Base-by-base conservation (phyloP, 345 rosid genomes). In the Zanthoxylum bungeanum region DNA sequence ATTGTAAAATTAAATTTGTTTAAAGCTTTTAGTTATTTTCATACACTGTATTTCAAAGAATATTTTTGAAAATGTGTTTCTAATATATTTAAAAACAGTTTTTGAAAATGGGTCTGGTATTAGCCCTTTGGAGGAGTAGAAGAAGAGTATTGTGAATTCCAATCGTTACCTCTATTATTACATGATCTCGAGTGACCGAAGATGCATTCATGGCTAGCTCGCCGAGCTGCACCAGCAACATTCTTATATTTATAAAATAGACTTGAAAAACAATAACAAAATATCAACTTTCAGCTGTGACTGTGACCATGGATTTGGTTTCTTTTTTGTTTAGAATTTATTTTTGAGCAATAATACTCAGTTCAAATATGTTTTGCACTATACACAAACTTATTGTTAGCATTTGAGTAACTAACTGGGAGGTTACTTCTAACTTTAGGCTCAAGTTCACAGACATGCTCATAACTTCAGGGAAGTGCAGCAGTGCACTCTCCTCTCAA, bases 391-490 rank as follows among this genome's bases (percentile, higher is more conserved):
- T 2, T 28, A 27, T 39, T 33, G 59, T 25, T 10, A 22, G 37
- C 10, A 22, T 4, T 27, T 64, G 59, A 47, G 68, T 60, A 14
- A 65, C 57, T 66, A 16, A 22, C 2, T 73, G 28, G 55, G 72
- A 36, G 40, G 36, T 0, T 74, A 0, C 37, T 28, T 75, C 39
- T 21, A 62, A 53, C 63, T 66, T 53, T 64, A 95, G 99, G 99
- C 98, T 76, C 97, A 92, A 83, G 97, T 95, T 71, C 99, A 95
- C 73, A 89, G 99, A 66, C 85, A 91, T 78, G 92, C 90, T 75
- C 99, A 95, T 71, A 92, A 92, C 77, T 95, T 95, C 69, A 84
- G 99, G 85, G 98, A 95, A 80, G 99, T 95, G 72, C 99, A 95
- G 85, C 99, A 95, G 76, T 95, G 99, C 78, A 95, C 99, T 57